phyloP scores from a whole-genome alignment of 305 asterid species.

The Fraxinus xanthoxyloides region DNA sequence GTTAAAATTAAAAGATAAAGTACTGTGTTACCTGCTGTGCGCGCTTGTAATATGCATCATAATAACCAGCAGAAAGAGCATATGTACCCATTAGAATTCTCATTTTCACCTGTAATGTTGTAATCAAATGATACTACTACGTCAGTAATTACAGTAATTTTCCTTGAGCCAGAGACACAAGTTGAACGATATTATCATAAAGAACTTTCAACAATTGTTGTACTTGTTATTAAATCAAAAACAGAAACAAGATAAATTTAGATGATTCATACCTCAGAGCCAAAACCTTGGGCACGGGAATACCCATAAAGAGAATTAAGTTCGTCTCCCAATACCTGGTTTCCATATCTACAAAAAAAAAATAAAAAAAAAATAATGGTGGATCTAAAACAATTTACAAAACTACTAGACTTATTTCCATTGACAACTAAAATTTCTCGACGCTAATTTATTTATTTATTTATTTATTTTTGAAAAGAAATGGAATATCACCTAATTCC shows the following conservation, averaged over 20 bases:
- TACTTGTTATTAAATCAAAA: background rate
- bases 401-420: background rate
- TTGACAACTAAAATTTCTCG: background rate
- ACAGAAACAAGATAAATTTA: background rate
- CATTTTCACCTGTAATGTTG: slow-evolving; percentile 70
- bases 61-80: slow-evolving; percentile 97
- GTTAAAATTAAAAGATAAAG: slow-evolving; percentile 8
- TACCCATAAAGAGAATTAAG: slow-evolving; percentile 70
- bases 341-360: slow-evolving; percentile 62
- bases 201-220: background rate
- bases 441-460: background rate
- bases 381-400: background rate
- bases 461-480: background rate
- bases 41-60: slow-evolving; percentile 93
- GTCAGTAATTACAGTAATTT: slow-evolving; percentile 7
- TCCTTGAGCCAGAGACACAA: slow-evolving; percentile 10
- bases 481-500: slow-evolving; percentile 64
- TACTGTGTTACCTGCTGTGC: slow-evolving; percentile 77
- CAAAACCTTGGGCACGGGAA: slow-evolving; percentile 89
- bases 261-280: slow-evolving; percentile 68
- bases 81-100: slow-evolving; percentile 96
- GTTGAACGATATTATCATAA: slow-evolving; percentile 17
- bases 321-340: slow-evolving; percentile 69
- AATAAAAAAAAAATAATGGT: slow-evolving; percentile 5
- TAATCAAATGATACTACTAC: background rate